Conservation (phyloP, 1,284 basidiomycete species). For the Schizophyllum commune region DNA sequence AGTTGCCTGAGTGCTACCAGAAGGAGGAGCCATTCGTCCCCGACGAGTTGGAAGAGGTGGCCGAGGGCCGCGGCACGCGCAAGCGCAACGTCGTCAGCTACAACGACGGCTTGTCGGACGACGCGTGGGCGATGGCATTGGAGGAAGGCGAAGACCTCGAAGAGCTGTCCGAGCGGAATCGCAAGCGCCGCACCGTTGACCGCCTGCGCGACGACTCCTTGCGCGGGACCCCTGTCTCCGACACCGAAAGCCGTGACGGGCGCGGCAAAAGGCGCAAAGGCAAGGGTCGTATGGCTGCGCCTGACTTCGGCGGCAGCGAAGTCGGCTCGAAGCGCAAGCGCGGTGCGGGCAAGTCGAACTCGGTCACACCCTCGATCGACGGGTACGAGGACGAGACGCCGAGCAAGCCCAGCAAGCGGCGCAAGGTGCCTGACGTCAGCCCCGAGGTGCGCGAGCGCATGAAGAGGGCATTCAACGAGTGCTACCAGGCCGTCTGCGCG, state of each 20-base stretch:
- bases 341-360: slow-evolving; percentile 72
- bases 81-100: slow-evolving; percentile 84
- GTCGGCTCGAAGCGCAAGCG: slow-evolving; percentile 48
- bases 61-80: slow-evolving; percentile 81
- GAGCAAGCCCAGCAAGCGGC: slow-evolving; percentile 72
- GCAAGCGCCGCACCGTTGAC: slow-evolving; percentile 51
- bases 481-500: slow-evolving; percentile 71
- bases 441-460: slow-evolving; percentile 61
- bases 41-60: slow-evolving; percentile 58
- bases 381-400: slow-evolving; percentile 70
- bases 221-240: slow-evolving; percentile 55
- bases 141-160: slow-evolving; percentile 86
- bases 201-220: slow-evolving; percentile 48
- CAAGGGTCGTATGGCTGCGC: slow-evolving; percentile 57
- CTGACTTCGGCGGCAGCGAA: slow-evolving; percentile 39
- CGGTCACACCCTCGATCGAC: slow-evolving; percentile 66
- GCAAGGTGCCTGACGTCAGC: slow-evolving; percentile 44
- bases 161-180: slow-evolving; percentile 64
- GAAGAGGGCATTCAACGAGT: slow-evolving; percentile 81
- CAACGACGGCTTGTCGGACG: slow-evolving; percentile 91
- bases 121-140: slow-evolving; percentile 88
- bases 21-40: slow-evolving; percentile 73
- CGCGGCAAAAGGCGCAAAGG: slow-evolving; percentile 37
- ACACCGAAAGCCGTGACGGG: slow-evolving; percentile 34
- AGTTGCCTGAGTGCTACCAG: slow-evolving; percentile 91